phyloP scores from a whole-genome alignment of 148 eudicot species.

The Arbutus unedo region DNA sequence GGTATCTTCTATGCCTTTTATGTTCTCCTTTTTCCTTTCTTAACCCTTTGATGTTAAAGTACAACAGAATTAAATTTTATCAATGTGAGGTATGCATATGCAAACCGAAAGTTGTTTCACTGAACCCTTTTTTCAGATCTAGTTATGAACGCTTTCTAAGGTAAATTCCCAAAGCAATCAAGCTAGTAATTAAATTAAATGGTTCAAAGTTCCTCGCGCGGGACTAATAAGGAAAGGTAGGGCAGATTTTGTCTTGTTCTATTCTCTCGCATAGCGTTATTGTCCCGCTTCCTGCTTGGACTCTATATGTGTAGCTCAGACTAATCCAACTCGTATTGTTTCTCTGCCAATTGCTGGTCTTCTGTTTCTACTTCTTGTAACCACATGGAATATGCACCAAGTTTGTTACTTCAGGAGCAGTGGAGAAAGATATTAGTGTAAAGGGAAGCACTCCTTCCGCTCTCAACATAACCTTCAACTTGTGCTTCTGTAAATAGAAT shows the following conservation, averaged over 20 bases:
- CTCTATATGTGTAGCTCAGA: too few relatives aligned
- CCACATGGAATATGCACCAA: too few relatives aligned
- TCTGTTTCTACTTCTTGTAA: too few relatives aligned
- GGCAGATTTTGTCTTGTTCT: neutral
- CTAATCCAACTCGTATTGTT: too few relatives aligned
- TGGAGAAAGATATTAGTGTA: too few relatives aligned
- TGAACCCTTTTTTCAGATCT: neutral
- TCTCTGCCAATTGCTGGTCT: too few relatives aligned
- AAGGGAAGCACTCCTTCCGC: too few relatives aligned
- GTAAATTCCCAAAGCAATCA: neutral
- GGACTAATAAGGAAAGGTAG: neutral
- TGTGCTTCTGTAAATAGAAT: too few relatives aligned
- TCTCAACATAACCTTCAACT: too few relatives aligned
- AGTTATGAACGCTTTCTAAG: neutral
- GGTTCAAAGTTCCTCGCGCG: neutral
- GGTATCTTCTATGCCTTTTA: neutral
- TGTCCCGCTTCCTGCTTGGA: too few relatives aligned
- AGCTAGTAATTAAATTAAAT: neutral
- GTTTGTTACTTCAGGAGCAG: too few relatives aligned
- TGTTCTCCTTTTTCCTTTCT: neutral
- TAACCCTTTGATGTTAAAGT: neutral
- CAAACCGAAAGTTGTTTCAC: neutral
- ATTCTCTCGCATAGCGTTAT: neutral
- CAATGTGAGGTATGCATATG: neutral
- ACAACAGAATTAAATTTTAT: neutral